These are phyloP conservation scores for Hyparrhenia diplandra DNA, from an alignment of 176 grass and related monocot genomes.

Conservation along the genomic window DNA sequence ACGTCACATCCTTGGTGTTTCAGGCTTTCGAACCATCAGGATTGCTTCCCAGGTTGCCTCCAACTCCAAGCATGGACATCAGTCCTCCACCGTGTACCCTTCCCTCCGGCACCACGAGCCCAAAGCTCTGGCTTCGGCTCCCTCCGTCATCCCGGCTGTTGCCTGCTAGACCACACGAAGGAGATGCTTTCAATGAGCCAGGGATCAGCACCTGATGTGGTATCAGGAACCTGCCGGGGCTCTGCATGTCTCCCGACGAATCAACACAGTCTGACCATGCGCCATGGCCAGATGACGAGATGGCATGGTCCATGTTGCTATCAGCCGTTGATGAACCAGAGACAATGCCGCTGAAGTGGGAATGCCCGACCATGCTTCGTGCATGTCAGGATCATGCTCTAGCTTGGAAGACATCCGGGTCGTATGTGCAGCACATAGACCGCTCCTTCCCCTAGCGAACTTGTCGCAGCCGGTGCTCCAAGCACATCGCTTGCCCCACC, in stretches of 20 bases:
- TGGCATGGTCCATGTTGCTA: slow-evolving; percentile 47
- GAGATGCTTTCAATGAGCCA: slow-evolving; percentile 65
- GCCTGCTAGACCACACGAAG: slow-evolving; percentile 18
- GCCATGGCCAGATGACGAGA: slow-evolving; percentile 50
- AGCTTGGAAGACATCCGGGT: slow-evolving; percentile 43
- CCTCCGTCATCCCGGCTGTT: slow-evolving; percentile 22
- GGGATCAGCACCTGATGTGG: slow-evolving; percentile 71
- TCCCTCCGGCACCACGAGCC: slow-evolving; percentile 67
- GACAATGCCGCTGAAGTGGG: slow-evolving; percentile 44
- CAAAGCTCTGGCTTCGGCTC: slow-evolving; percentile 29
- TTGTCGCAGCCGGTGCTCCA: slow-evolving; percentile 75
- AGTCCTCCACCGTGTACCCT: slow-evolving; percentile 85
- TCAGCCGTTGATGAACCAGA: slow-evolving; percentile 36
- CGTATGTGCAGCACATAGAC: slow-evolving; percentile 61
- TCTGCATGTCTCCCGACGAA: slow-evolving; percentile 36
- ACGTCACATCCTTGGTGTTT: neutral
- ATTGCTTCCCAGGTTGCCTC: slow-evolving; percentile 38
- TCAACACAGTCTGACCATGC: slow-evolving; percentile 48
- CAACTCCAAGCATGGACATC: slow-evolving; percentile 65
- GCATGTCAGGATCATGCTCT: slow-evolving; percentile 18
- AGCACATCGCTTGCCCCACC: slow-evolving; percentile 63
- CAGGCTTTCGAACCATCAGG: slow-evolving; percentile 28
- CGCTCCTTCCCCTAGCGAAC: slow-evolving; percentile 69
- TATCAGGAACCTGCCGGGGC: slow-evolving; percentile 42
- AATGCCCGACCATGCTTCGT: slow-evolving; percentile 22